Conservation (phyloP, 768 basidiomycete genomes). For the Termitomyces sp. region DNA sequence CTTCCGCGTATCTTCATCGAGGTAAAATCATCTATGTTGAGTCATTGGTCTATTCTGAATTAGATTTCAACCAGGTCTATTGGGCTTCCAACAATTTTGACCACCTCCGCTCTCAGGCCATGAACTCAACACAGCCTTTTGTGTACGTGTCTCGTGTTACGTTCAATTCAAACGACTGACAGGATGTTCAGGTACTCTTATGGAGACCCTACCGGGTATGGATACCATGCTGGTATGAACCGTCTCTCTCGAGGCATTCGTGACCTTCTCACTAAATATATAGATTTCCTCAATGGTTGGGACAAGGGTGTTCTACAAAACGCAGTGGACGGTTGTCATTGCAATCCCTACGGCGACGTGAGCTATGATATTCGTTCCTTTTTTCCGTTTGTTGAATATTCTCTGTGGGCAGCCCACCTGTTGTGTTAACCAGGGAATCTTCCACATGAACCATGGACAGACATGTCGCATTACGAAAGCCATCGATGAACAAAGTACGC, state of each 20-base stretch:
- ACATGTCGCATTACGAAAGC: constrained; percentile 43
- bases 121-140: constrained; percentile 47
- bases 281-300: constrained; percentile 64
- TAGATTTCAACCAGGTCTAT: constrained; percentile 33
- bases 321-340: constrained; percentile 52
- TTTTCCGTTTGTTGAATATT: not conserved
- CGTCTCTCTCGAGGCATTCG: not conserved
- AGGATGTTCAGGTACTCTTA: constrained; percentile 34
- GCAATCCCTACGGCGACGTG: constrained; percentile 42
- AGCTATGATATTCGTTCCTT: constrained; percentile 8
- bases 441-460: constrained; percentile 36
- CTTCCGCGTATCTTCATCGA: constrained; percentile 51
- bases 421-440: constrained; percentile 43
- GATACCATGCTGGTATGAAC: constrained; percentile 50
- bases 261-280: not conserved
- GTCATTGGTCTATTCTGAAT: not conserved
- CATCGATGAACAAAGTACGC: constrained; percentile 44
- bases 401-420: constrained; percentile 31
- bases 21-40: constrained; percentile 23
- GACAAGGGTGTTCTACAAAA: constrained; percentile 48
- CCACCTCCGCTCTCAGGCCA: constrained; percentile 34
- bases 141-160: constrained; percentile 32
- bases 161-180: not conserved
- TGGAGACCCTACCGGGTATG: constrained; percentile 64
- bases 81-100: constrained; percentile 38